Base-by-base conservation (phyloP, 2,329 filamentous ascomycete species). In the Xylaria sp. region DNA sequence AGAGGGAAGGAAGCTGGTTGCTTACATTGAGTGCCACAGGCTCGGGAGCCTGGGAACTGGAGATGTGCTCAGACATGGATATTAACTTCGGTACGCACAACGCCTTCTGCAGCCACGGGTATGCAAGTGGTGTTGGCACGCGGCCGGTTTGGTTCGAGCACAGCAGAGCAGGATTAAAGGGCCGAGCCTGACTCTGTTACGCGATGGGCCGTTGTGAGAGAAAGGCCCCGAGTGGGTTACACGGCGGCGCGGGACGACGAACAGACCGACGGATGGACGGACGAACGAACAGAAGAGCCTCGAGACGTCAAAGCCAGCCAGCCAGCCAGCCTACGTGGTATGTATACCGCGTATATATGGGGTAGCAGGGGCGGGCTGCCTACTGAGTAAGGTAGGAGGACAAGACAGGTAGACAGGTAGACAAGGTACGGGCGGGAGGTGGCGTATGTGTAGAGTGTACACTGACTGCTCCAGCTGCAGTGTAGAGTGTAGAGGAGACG, bases 11-110 rank as follows among this genome's bases (percentile, higher is more conserved):
- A 53, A 42, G 20, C 10, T 22, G 42, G 22, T 20, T 47, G 65
- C 67, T 74, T 76, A 77, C 76, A 76, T 77, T 76, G 47, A 73
- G 72, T 66, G 70, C 69, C 66, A 68, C 66, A 63, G 72, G 69
- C 72, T 74, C 73, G 59, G 73, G 65, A 63, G 69, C 71, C 71
- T 72, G 73, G 66, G 69, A 61, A 47, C 54, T 39, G 58, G 69
- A 74, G 67, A 68, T 71, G 71, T 76, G 74, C 51, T 76, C 75
- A 73, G 75, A 71, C 75, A 77, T 77, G 27, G 59, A 45, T 44
- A 53, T 42, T 54, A 56, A 62, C 31, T 22, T 60, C 45, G 64
- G 63, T 64, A 67, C 56, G 58, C 66, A 65, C 61, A 63, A 63
- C 61, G 66, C 69, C 64, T 72, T 72, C 61, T 64, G 60, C 58